Evolutionary conservation across 441 rosid genomes (phyloP), one percentile per base, ranked within the genome.

Genomic region (Pelargonium australe): DNA sequence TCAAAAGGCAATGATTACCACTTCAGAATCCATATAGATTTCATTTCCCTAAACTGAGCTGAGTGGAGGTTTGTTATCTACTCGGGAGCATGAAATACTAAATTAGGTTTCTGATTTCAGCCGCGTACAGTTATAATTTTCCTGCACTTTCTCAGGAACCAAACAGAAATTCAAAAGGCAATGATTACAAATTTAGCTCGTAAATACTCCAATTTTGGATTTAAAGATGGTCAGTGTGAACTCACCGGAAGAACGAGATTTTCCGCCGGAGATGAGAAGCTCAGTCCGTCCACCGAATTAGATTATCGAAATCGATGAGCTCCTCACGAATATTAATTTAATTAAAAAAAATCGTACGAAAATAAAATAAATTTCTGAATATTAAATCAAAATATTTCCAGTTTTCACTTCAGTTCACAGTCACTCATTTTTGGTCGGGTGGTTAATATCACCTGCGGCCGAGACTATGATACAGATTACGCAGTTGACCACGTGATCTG

Each of bases 261-360:
- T 28, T 28, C 62, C 62, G 62, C 62, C 62, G 62, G 62, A 57
- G 62, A 57, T 17, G 62, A 57, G 14, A 57, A 7, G 12, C 25
- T 19, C 62, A 23, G 25, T 10, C 61, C 11, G 25, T 57, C 20
- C 62, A 17, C 17, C 62, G 28, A 57, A 17, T 17, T 19, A 28
- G 62, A 57, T 45, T 45, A 45, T 45, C n/a, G 17, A 19, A 16
- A 34, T 34, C 40, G 40, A 34, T 34, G 40, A 4, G 40, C 40
- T 34, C 40, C 40, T 34, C 40, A 34, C 40, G 40, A 34, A 34
- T 34, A 4, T 34, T 34, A 34, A 34, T 34, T 34, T 34, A 16
- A 3, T 53, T 51, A 25, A 4, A 34, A 34, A 4, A 34, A 34
- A 34, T 31, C 2, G 62, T 19, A 23, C 8, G 11, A 57, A 19